Percentiles rank a stretch among this genome's conserved stretches.
These are phyloP conservation scores for Boletus eberwhitei DNA, from an alignment of 768 basidiomycete species.

Conservation along the genomic window DNA sequence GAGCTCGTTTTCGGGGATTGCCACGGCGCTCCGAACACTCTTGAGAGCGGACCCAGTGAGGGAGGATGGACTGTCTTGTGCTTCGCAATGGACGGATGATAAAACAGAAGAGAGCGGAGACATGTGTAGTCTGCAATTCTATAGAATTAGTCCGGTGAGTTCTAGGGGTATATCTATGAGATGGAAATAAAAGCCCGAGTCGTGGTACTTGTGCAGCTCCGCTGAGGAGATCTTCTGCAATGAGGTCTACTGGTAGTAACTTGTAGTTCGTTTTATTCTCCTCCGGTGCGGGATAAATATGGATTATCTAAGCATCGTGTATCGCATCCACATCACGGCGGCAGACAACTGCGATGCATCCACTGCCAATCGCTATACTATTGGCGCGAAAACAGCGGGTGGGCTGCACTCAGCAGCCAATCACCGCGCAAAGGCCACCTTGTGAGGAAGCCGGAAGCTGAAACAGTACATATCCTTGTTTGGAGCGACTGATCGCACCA, in stretches of 20 bases:
- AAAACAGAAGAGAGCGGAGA: slow-evolving; percentile 40
- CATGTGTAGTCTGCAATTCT: slow-evolving; percentile 32
- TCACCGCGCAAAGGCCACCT: slow-evolving; percentile 35
- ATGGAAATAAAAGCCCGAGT: slow-evolving; percentile 12
- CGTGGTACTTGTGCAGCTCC: slow-evolving; percentile 17
- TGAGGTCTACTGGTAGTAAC: slow-evolving; percentile 5
- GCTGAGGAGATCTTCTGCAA: slow-evolving; percentile 9
- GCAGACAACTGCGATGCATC: neutral
- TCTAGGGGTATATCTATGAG: slow-evolving; percentile 36
- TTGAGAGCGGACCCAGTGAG: slow-evolving; percentile 54
- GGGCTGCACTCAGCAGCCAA: neutral
- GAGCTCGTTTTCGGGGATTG: slow-evolving; percentile 77
- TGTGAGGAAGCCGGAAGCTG: slow-evolving; percentile 69
- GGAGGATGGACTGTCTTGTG: slow-evolving; percentile 38
- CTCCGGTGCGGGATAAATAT: slow-evolving; percentile 30
- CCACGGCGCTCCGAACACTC: slow-evolving; percentile 63
- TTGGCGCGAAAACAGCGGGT: neutral
- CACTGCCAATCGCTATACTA: neutral
- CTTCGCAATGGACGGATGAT: slow-evolving; percentile 54
- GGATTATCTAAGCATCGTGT: slow-evolving; percentile 32
- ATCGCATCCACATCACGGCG: slow-evolving; percentile 30
- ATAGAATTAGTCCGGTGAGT: slow-evolving; percentile 29
- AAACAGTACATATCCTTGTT: slow-evolving; percentile 98
- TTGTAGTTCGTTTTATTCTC: slow-evolving; percentile 2
- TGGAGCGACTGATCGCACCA: slow-evolving; percentile 91